Evolutionary conservation across 2,329 filamentous ascomycete genomes (phyloP), one percentile per base, ranked within the genome.

Genomic region (Sordariomycetes sp.): DNA sequence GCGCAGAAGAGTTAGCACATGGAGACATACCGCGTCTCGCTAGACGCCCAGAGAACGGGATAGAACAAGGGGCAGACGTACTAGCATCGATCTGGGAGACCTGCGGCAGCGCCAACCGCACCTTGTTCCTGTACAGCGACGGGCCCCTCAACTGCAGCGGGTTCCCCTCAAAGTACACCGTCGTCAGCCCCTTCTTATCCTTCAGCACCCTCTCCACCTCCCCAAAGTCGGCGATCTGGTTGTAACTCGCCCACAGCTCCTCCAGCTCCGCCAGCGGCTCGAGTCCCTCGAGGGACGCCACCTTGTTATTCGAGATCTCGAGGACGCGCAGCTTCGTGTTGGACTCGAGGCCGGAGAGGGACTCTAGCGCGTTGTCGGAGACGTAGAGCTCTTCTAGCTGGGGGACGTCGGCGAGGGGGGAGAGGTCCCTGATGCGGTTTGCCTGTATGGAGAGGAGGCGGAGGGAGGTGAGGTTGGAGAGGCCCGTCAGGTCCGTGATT

Each of bases 161-260:
- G 65, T 95, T 96, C 1, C 90, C 91, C 68, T 99, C 94, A 62
- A 99, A 95, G 68, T 99, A 99, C 12, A 99, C 92, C 1, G 94
- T 96, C 60, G 85, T 83, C 63, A 97, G 72, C 42, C 85, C 74
- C 66, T 87, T 76, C 74, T 96, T 96, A 66, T 94, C 87, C 56
- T 73, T 78, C 61, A 99, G 72, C 64, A 88, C 81, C 58, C 78
- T 80, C 72, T 96, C 87, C 2, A 97, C 80, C 65, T 97, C 91
- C 51, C 77, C 76, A 65, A 97, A 95, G 67, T 89, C 89, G 22
- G 73, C 74, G 28, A 99, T 70, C 64, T 87, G 77, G 70, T 96
- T 97, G 70, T 91, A 90, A 64, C 89, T 94, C 17, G 90, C 94
- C 94, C 94, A 99, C 32, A 99, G 71, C 69, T 99, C 94, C 68